A percentile compares a stretch with the other conserved stretches of the same genome.
Conservation (phyloP, 306 rosid genomes). For the Cicer pinnatifidum region DNA sequence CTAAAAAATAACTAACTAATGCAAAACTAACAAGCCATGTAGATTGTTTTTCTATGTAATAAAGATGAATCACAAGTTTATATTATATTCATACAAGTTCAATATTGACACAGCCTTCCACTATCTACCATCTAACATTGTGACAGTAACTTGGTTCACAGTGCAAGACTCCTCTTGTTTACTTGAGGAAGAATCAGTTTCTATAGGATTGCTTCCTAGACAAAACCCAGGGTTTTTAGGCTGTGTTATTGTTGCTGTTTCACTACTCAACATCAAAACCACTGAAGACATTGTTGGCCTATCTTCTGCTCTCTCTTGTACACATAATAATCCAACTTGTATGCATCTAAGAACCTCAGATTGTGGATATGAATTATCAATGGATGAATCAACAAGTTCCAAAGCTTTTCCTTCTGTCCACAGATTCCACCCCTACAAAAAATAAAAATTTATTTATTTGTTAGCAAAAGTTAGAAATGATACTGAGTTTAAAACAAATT, state of each 20-base stretch:
- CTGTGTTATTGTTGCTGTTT: constrained; percentile 48
- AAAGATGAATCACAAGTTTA: not conserved
- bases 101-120: not conserved
- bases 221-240: constrained; percentile 58
- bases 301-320: constrained; percentile 61
- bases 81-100: too few relatives aligned
- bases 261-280: constrained; percentile 59
- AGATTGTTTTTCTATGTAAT: not conserved
- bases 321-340: constrained; percentile 54
- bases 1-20: too few relatives aligned
- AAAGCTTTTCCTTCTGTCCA: constrained; percentile 70
- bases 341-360: constrained; percentile 61
- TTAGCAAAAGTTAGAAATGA: constrained; percentile 13
- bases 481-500: constrained; percentile 1
- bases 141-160: constrained; percentile 59
- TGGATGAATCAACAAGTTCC: constrained; percentile 60
- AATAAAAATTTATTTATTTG: constrained; percentile 5
- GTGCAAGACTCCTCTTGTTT: constrained; percentile 51
- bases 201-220: constrained; percentile 47
- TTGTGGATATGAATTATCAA: constrained; percentile 48
- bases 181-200: constrained; percentile 54
- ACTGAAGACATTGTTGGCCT: constrained; percentile 60
- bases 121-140: constrained; percentile 59
- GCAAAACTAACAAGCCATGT: not conserved
- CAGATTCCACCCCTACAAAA: constrained; percentile 64